phyloP scores from a whole-genome alignment of 2,329 filamentous ascomycete genomes.

The Drechslerella dactyloides region DNA sequence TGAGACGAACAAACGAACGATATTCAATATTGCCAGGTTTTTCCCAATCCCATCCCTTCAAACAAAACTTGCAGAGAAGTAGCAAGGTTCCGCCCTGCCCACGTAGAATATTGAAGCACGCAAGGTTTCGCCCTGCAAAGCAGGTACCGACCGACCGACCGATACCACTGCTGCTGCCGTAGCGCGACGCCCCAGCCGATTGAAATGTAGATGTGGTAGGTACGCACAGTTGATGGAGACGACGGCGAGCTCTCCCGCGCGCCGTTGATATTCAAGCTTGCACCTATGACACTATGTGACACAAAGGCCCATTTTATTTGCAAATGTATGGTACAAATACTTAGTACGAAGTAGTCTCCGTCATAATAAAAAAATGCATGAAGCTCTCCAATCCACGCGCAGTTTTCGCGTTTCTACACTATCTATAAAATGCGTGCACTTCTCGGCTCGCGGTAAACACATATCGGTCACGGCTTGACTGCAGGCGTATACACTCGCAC shows the following conservation, averaged over 20 bases:
- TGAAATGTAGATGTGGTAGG: neutral
- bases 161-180: neutral
- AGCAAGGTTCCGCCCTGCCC: constrained; percentile 51
- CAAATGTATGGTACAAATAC: too few species aligned
- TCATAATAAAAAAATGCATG: too few species aligned
- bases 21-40: constrained; percentile 25
- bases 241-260: neutral
- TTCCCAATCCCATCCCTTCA: constrained; percentile 13
- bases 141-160: constrained; percentile 26
- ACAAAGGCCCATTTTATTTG: too few species aligned
- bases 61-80: constrained; percentile 48
- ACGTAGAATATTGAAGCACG: constrained; percentile 50
- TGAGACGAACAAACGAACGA: constrained; percentile 13
- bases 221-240: neutral
- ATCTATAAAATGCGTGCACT: too few species aligned
- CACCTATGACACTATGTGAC: too few species aligned
- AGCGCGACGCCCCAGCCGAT: too few species aligned
- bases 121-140: constrained; percentile 51
- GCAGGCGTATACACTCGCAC: too few species aligned
- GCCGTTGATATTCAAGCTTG: neutral
- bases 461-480: too few species aligned
- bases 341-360: too few species aligned
- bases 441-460: too few species aligned
- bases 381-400: too few species aligned
- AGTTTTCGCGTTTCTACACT: too few species aligned